Percentiles rank a stretch among this genome's conserved stretches.
Conservation (phyloP, 768 basidiomycete genomes). For the Xerocomus potaroensis region DNA sequence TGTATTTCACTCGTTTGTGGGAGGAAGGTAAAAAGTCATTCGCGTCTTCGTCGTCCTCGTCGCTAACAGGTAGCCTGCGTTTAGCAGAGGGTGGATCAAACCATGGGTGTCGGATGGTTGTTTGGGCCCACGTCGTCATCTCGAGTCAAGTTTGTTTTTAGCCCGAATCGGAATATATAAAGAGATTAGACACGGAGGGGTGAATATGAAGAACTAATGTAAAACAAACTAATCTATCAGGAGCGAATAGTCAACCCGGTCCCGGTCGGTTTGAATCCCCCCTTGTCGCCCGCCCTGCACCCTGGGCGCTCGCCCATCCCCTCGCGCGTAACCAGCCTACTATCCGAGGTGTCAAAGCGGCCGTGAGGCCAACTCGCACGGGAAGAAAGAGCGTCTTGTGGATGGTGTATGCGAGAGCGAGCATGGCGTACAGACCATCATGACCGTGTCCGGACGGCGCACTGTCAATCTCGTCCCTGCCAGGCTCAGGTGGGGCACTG, state of each 20-base stretch:
- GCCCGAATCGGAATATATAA: too few relatives aligned
- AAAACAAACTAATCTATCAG: constrained; percentile 5
- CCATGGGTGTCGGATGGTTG: constrained; percentile 45
- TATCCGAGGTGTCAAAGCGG: constrained; percentile 78
- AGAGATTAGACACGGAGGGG: too few relatives aligned
- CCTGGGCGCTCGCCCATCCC: constrained; percentile 89
- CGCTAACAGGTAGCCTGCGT: constrained; percentile 32
- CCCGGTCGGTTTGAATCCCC: constrained; percentile 3
- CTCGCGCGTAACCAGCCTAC: constrained; percentile 76
- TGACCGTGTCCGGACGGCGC: constrained; percentile 39
- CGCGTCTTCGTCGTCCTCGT: constrained; percentile 11
- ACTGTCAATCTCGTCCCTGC: constrained; percentile 57
- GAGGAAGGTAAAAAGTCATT: neutral
- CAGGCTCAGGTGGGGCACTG: constrained; percentile 59
- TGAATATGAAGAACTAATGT: constrained; percentile 1
- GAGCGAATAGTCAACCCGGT: neutral
- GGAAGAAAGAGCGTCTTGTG: constrained; percentile 95
- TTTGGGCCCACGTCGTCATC: constrained; percentile 33
- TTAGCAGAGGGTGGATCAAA: constrained; percentile 37
- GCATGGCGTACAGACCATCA: constrained; percentile 86
- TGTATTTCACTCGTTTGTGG: constrained; percentile 49
- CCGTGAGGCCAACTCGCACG: constrained; percentile 83
- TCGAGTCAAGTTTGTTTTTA: neutral
- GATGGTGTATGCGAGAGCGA: constrained; percentile 88
- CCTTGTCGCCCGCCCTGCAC: constrained; percentile 52